Evolutionary conservation across 805 yeast genomes (phyloP), one percentile per base, ranked within the genome.

Genomic region (Starmerella sirachaensis): DNA sequence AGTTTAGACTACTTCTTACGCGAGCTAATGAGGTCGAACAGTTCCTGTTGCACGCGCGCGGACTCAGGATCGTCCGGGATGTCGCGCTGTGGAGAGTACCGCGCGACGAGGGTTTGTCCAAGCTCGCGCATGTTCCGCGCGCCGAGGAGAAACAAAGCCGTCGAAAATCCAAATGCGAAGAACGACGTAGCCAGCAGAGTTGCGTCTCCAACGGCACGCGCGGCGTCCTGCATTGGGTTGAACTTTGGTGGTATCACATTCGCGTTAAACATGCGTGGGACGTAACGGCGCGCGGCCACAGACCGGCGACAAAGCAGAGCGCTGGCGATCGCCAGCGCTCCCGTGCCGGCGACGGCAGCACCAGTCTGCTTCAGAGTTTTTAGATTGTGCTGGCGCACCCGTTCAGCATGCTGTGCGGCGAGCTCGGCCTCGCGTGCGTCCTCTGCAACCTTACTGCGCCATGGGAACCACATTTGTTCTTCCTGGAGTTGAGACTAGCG

Each of bases 171-270:
- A 83, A 82, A 81, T 1, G 82, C 70, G 49, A 78, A 69, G 0
- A 83, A 72, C 1, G 84, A 69, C 0, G 76, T 68, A 2, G 94
- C 81, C 13, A 86, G 61, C 32, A 79, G 59, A 0, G 94, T 72
- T 2, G 94, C 93, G 28, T 81, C 77, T 0, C 78, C 73, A 3
- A 86, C 83, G 0, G 95, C 95, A 28, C 76, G 74, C 23, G 83
- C 72, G 2, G 94, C 94, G 56, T 85, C 94, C 38, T 74, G 71
- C 44, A 81, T 74, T 54, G 81, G 76, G 21, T 80, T 77, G 52
- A 77, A 79, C n/a, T 74, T 66, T 5, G 94, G 94, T 2, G 93
- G 93, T 40, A 73, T 69, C 51, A 84, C 88, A 58, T 85, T 85
- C 10, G 86, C 83, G 50, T 82, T 85, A 59, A 81, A 86, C 50